These are phyloP conservation scores for Aspergillus vadensis DNA, from an alignment of 2,329 filamentous ascomycete species.

Conservation along the genomic window DNA sequence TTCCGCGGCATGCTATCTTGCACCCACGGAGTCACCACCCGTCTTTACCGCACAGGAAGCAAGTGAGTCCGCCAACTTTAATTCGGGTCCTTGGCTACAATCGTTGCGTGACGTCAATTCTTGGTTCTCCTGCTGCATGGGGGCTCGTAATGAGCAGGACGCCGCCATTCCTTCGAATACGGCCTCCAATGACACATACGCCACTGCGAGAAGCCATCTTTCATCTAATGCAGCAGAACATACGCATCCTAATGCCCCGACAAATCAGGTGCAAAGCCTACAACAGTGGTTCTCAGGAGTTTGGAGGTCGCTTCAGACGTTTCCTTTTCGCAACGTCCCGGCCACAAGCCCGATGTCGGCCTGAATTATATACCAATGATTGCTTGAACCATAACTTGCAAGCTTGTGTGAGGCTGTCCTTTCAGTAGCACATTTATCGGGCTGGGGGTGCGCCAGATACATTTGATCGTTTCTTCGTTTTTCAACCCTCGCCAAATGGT, in stretches of 20 bases:
- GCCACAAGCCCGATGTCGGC: neutral
- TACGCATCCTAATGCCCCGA: neutral
- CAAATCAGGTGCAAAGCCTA: neutral
- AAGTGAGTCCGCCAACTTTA: neutral
- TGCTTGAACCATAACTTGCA: neutral
- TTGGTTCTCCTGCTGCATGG: slow-evolving; percentile 13
- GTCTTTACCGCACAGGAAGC: slow-evolving; percentile 6
- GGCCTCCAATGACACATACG: slow-evolving; percentile 19
- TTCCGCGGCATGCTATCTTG: slow-evolving; percentile 7
- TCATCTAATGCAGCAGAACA: neutral
- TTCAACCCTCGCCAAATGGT: neutral
- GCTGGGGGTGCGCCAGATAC: neutral
- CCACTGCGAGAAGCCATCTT: slow-evolving; percentile 14
- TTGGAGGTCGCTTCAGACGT: neutral
- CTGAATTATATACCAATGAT: neutral
- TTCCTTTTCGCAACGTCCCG: neutral
- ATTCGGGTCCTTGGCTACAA: slow-evolving; percentile 6
- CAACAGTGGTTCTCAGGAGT: neutral
- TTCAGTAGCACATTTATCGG: neutral
- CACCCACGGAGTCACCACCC: slow-evolving; percentile 12
- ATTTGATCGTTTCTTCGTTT: neutral
- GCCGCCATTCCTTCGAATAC: slow-evolving; percentile 11
- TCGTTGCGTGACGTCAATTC: neutral
- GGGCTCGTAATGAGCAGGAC: slow-evolving; percentile 2
- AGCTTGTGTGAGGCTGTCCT: neutral